Percentiles rank a stretch among this genome's conserved stretches.
phyloP scores from a whole-genome alignment of 176 grass and related monocot species.

The Chrysopogon serrulatus region DNA sequence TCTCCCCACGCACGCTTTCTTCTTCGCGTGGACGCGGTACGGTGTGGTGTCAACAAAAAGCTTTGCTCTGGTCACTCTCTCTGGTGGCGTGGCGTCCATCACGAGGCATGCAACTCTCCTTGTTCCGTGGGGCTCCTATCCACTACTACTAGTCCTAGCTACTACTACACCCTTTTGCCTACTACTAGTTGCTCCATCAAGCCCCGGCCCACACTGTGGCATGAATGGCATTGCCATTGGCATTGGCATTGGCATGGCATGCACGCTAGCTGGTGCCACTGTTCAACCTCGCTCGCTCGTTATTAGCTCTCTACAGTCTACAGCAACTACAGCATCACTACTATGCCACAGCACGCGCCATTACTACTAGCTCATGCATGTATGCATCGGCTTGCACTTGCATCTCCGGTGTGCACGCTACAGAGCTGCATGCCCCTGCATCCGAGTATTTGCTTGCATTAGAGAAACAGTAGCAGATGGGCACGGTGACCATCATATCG shows the following conservation, averaged over 20 bases:
- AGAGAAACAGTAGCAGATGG: too few species aligned
- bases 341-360: too few species aligned
- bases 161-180: neutral
- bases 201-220: neutral
- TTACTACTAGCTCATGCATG: too few species aligned
- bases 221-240: too few species aligned
- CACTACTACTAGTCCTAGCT: too few species aligned
- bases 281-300: neutral
- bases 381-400: too few species aligned
- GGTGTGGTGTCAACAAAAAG: neutral
- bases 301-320: neutral
- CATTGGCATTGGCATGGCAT: too few species aligned
- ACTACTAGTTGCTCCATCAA: neutral
- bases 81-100: neutral
- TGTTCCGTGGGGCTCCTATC: constrained; percentile 5
- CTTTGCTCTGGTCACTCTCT: neutral
- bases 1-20: neutral
- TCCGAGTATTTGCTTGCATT: too few species aligned
- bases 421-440: too few species aligned
- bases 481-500: too few species aligned
- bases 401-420: too few species aligned
- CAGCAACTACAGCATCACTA: neutral
- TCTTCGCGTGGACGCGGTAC: neutral
- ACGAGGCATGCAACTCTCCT: neutral
- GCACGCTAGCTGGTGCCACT: neutral